phyloP scores from a whole-genome alignment of 2,329 filamentous ascomycete species.

The Trichoderma gracile region DNA sequence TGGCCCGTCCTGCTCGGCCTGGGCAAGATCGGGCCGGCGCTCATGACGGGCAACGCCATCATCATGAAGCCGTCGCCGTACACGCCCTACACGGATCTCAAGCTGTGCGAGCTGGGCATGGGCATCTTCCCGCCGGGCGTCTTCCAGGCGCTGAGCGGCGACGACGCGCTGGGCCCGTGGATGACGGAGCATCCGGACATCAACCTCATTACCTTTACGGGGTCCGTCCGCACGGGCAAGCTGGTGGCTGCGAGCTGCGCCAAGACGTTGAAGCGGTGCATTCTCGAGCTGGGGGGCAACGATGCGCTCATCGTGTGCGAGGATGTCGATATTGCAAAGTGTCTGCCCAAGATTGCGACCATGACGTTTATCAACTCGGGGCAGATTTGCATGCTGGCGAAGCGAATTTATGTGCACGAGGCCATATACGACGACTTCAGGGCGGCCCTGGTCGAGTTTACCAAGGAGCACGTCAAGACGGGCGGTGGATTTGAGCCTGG shows the following conservation, averaged over 20 bases:
- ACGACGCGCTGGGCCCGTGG: slow-evolving; percentile 60
- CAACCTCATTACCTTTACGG: slow-evolving; percentile 69
- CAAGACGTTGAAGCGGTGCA: slow-evolving; percentile 63
- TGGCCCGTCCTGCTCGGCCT: slow-evolving; percentile 45
- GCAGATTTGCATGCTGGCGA: slow-evolving; percentile 62
- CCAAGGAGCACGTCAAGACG: slow-evolving; percentile 45
- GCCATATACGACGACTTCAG: slow-evolving; percentile 56
- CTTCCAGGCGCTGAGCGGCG: slow-evolving; percentile 60
- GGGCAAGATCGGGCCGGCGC: slow-evolving; percentile 57
- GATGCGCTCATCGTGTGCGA: slow-evolving; percentile 50
- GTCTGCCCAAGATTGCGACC: slow-evolving; percentile 39
- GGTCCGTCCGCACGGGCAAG: slow-evolving; percentile 68
- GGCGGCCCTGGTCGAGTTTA: slow-evolving; percentile 49
- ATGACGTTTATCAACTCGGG: slow-evolving; percentile 56
- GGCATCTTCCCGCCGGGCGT: slow-evolving; percentile 62
- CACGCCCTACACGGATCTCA: slow-evolving; percentile 59
- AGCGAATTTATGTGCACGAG: slow-evolving; percentile 59
- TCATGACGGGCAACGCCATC: slow-evolving; percentile 58
- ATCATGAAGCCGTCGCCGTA: slow-evolving; percentile 61
- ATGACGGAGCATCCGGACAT: slow-evolving; percentile 59
- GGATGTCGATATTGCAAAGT: slow-evolving; percentile 52
- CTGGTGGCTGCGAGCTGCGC: slow-evolving; percentile 73
- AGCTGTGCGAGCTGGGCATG: slow-evolving; percentile 58
- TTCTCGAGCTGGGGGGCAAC: slow-evolving; percentile 69
- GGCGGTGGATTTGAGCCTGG: slow-evolving; percentile 47